Conservation (phyloP, 2,329 filamentous ascomycete genomes). For the Didymella lethalis region DNA sequence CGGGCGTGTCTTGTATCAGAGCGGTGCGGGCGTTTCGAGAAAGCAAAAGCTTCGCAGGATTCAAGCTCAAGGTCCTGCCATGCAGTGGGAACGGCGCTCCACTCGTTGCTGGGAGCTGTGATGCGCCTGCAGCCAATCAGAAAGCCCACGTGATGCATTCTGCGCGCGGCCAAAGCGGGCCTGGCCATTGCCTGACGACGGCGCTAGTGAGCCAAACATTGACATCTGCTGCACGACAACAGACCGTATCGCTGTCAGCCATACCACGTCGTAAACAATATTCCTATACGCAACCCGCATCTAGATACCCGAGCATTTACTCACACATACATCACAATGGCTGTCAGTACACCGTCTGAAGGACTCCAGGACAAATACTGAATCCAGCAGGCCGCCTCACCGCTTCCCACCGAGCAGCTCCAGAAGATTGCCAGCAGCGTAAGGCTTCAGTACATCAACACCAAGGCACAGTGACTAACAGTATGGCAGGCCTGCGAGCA, state of each 20-base stretch:
- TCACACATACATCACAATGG: slow-evolving; percentile 37
- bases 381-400: slow-evolving; percentile 30
- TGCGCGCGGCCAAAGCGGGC: slow-evolving; percentile 15
- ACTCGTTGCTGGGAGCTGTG: slow-evolving; percentile 13
- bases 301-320: slow-evolving; percentile 1
- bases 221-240: slow-evolving; percentile 31
- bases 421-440: slow-evolving; percentile 42
- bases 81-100: slow-evolving; percentile 12
- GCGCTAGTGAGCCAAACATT: slow-evolving; percentile 17
- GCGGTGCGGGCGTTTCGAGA: slow-evolving; percentile 5
- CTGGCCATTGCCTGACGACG: slow-evolving; percentile 18
- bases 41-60: slow-evolving; percentile 21
- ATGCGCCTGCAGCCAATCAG: slow-evolving; percentile 36
- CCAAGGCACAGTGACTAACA: slow-evolving; percentile 9
- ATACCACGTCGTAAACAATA: not conserved
- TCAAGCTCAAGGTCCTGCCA: slow-evolving; percentile 21
- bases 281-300: not conserved
- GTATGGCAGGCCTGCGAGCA: slow-evolving; percentile 76
- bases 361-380: not conserved
- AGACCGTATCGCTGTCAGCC: slow-evolving; percentile 18
- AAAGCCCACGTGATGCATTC: slow-evolving; percentile 35
- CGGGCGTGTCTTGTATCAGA: not conserved
- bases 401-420: slow-evolving; percentile 45
- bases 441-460: slow-evolving; percentile 11
- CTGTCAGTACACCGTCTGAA: slow-evolving; percentile 27